Evolutionary conservation across 2,329 filamentous ascomycete species (phyloP), one percentile per base, ranked within the genome.

Genomic region (Sordariomycetes sp.): DNA sequence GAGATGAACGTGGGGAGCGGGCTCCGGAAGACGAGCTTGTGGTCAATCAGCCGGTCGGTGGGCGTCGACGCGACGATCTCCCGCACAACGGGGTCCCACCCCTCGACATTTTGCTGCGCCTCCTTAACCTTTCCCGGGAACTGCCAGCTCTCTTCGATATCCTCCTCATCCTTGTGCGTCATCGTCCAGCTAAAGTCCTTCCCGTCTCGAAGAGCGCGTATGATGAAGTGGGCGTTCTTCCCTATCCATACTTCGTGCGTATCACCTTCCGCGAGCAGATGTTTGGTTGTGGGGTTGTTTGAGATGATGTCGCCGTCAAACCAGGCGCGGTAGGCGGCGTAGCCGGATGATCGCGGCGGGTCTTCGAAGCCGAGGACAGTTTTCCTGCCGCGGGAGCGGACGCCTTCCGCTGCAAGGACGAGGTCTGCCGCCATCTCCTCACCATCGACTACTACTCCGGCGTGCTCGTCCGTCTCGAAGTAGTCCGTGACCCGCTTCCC

Each of bases 121-220:
- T 81, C 79, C 53, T 76, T 72, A 1, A 80, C 68, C 54, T 77
- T 76, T 2, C 76, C 77, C 0, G 78, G 76, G 60, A 80, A 78
- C 2, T 73, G 77, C 77, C 77, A 81, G 1, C 77, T 78, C 66
- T 82, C 77, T 59, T 79, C 73, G 58, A 81, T 80, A 61, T 82
- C 75, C 59, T 75, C 74, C 58, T 76, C 73, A 61, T 82, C 80
- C 24, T 67, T 72, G 65, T 82, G 79, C 1, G 80, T 83, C 24
- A 81, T 69, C 3, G 83, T 80, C 81, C 80, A 83, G 62, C 75
- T 80, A 64, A 79, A 81, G 59, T 83, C 79, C 22, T 73, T 70
- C 32, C 79, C 79, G 61, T 74, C 71, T 67, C 82, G 81, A 62
- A 83, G 77, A 2, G 79, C 80, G 7, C 77, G 79, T 62, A 82